Evolutionary conservation across 108 stramenopile genomes (phyloP), one percentile per base, ranked within the genome.

Genomic region (Conticribra weissflogii): DNA sequence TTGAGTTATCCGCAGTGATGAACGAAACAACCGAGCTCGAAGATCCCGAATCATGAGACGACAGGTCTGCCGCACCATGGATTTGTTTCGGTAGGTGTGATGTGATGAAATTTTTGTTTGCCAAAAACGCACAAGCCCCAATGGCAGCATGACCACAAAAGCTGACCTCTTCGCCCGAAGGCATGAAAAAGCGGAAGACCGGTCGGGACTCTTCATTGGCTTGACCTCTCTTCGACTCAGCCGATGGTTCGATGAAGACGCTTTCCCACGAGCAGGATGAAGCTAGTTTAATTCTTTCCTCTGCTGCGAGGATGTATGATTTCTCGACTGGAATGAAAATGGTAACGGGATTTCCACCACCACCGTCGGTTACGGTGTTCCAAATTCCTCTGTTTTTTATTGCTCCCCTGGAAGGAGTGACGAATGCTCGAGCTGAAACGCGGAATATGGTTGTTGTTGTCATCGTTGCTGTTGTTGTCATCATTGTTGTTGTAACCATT

Each of bases 81-180:
- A 34, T 22, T 48, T 8, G 18, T 24, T 47, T 71, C 24, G 15
- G 24, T 30, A 27, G 34, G 3, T 77, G 76, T 27, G 55, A 25
- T 17, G 66, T 50, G 16, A 65, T 25, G 5, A 19, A 45, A 29
- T 63, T 5, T 58, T 78, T 61, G 21, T 59, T 59, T 36, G 70
- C 63, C 21, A 78, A 33, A 44, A 66, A 65, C 9, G 76, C 44
- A 56, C 64, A 58, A 2, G 75, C 88, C 29, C 88, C 91, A 59
- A 92, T 79, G 47, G 88, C 88, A 24, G 88, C 91, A 79, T 93
- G 74, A 2, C 66, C 66, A 63, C 88, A 88, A 78, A 93, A 88
- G 44, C 75, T 83, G 17, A 87, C 85, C 76, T 86, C 78, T 54
- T 83, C 77, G 5, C 91, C 91, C 4, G 83, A 81, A 3, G 91